Evolutionary conservation across 2,329 filamentous ascomycete genomes (phyloP).

Genomic region (Cladosporium halotolerans): DNA sequence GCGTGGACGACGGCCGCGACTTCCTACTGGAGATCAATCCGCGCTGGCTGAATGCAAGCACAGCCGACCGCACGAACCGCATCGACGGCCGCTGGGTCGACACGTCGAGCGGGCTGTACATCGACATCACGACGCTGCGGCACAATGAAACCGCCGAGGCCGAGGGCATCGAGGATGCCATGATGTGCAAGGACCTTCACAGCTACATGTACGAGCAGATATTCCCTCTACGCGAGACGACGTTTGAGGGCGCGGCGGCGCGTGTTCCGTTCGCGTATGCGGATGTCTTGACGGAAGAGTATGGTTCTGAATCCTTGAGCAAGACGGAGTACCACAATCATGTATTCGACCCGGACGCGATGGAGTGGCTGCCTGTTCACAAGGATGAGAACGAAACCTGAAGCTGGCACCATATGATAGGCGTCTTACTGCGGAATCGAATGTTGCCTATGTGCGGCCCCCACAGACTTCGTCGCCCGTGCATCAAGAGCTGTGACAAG

Average conservation of each 20-base stretch:
- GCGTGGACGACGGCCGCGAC: conserved; percentile 22
- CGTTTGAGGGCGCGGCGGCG: conserved; percentile 49
- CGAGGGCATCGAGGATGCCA: conserved; percentile 34
- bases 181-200: conserved; percentile 55
- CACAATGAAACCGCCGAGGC: conserved; percentile 37
- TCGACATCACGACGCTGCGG: conserved; percentile 55
- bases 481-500: too few relatives aligned
- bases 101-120: conserved; percentile 52
- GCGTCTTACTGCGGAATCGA: too few relatives aligned
- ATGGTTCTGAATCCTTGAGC: conserved; percentile 45
- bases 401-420: too few relatives aligned
- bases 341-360: conserved; percentile 31
- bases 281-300: conserved; percentile 49
- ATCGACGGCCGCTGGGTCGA: conserved; percentile 60
- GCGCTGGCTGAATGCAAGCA: conserved; percentile 42
- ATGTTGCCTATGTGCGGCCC: too few relatives aligned
- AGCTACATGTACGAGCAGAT: conserved; percentile 48
- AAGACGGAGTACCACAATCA: conserved; percentile 41
- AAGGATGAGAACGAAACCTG: background rate
- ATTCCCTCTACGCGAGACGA: conserved; percentile 50
- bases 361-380: conserved; percentile 25
- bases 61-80: conserved; percentile 45
- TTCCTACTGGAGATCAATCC: conserved; percentile 58
- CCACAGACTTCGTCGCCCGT: too few relatives aligned
- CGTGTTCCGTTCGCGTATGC: conserved; percentile 53